Conservation (phyloP, 768 basidiomycete genomes). For the Rickenella mellea region DNA sequence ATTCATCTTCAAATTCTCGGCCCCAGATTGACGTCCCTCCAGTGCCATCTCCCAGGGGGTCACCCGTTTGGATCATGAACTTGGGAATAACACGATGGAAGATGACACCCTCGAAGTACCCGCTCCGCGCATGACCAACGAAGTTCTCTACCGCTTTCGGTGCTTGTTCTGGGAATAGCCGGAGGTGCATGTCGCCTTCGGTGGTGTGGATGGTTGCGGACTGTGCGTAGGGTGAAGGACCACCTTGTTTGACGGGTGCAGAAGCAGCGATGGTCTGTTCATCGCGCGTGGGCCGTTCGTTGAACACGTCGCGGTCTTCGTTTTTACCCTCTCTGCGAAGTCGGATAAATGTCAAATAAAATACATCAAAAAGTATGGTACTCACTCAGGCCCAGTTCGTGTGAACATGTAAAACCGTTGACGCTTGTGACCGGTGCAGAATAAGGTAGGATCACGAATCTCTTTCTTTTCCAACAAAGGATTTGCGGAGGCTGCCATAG, state of each 20-base stretch:
- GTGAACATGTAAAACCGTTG: conserved; percentile 94
- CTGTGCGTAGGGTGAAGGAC: conserved; percentile 66
- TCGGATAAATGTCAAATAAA: background rate
- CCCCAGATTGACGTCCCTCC: conserved; percentile 91
- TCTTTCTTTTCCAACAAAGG: conserved; percentile 85
- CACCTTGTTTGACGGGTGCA: conserved; percentile 32
- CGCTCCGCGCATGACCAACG: conserved; percentile 79
- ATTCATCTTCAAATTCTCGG: conserved; percentile 86
- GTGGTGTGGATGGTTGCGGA: conserved; percentile 91
- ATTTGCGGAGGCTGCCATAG: conserved; percentile 94
- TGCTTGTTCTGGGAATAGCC: conserved; percentile 82
- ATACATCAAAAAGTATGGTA: conserved; percentile 9
- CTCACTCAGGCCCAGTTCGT: conserved; percentile 81
- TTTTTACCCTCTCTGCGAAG: conserved; percentile 66
- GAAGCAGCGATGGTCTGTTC: conserved; percentile 82
- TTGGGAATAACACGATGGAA: conserved; percentile 98
- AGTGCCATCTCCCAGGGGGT: conserved; percentile 90
- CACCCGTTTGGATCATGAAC: conserved; percentile 97
- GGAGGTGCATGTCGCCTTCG: conserved; percentile 84
- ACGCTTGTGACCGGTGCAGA: conserved; percentile 89
- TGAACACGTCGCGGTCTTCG: conserved; percentile 93
- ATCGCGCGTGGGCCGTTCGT: conserved; percentile 93
- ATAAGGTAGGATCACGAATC: conserved; percentile 80
- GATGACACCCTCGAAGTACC: conserved; percentile 87
- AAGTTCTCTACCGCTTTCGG: conserved; percentile 98